A percentile compares a stretch with the other conserved stretches of the same genome.
These are phyloP conservation scores for Dothistroma septosporum DNA, from an alignment of 2,329 filamentous ascomycete species.

Conservation along the genomic window DNA sequence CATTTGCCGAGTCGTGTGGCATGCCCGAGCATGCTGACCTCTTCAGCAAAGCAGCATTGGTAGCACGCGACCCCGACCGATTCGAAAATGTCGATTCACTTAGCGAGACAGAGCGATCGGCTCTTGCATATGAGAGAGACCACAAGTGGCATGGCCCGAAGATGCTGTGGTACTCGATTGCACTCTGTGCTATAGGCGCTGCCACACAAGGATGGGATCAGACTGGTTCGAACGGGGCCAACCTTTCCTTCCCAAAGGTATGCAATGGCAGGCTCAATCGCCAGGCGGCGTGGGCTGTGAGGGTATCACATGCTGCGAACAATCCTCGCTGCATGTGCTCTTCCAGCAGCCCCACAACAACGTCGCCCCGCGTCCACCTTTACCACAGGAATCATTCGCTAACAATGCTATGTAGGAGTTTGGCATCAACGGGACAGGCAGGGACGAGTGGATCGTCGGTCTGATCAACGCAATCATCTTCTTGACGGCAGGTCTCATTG, in stretches of 20 bases:
- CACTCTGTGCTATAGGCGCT: constrained; percentile 34
- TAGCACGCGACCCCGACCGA: constrained; percentile 64
- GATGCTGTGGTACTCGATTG: constrained; percentile 63
- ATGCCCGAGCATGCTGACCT: constrained; percentile 38
- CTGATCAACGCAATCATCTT: constrained; percentile 52
- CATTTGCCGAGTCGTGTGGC: constrained; percentile 32
- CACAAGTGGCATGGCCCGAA: constrained; percentile 65
- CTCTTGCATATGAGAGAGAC: constrained; percentile 57
- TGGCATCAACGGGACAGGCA: constrained; percentile 26
- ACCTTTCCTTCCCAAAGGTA: constrained; percentile 27
- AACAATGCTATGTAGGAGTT: constrained; percentile 20
- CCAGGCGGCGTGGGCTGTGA: not conserved
- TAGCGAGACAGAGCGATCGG: constrained; percentile 55
- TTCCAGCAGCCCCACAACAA: constrained; percentile 47
- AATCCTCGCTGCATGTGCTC: too few species aligned
- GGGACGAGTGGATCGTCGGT: constrained; percentile 35
- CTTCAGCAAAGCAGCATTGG: constrained; percentile 52
- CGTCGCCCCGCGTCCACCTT: too few species aligned
- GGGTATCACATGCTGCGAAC: not conserved
- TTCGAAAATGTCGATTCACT: constrained; percentile 62
- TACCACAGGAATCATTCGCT: constrained; percentile 38
- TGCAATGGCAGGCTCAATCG: not conserved
- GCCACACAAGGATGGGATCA: constrained; percentile 36
- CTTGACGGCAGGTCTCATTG: constrained; percentile 41
- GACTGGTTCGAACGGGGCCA: constrained; percentile 34